Percentiles rank a stretch among this genome's conserved stretches.
Conservation (phyloP, 345 rosid genomes). For the Linum trigynum region DNA sequence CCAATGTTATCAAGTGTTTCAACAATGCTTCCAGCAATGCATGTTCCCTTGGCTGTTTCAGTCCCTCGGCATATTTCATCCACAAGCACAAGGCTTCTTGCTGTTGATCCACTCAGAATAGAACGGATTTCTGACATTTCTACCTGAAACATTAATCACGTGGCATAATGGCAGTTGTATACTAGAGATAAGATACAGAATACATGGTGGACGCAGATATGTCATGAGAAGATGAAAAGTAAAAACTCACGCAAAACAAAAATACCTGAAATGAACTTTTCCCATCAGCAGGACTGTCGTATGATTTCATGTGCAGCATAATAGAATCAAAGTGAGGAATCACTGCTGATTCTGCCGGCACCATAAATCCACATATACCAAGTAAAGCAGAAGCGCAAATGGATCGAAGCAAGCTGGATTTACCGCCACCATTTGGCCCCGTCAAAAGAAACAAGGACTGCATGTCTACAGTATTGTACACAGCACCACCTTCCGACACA, state of each 20-base stretch:
- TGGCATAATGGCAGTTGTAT: no score
- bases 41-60: slow-evolving; percentile 90
- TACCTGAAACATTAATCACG: slow-evolving; percentile 36
- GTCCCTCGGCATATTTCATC: slow-evolving; percentile 98
- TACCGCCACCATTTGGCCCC: slow-evolving; percentile 98
- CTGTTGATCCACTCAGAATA: slow-evolving; percentile 53
- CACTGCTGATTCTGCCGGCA: slow-evolving; percentile 78
- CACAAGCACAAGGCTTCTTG: slow-evolving; percentile 83
- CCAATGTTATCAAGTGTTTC: slow-evolving; percentile 71
- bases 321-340: slow-evolving; percentile 86
- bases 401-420: slow-evolving; percentile 95
- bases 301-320: slow-evolving; percentile 98
- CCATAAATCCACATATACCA: slow-evolving; percentile 90
- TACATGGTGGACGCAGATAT: no score
- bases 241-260: not conserved
- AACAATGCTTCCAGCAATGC: slow-evolving; percentile 91
- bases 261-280: slow-evolving; percentile 95
- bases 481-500: slow-evolving; percentile 72
- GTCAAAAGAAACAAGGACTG: slow-evolving; percentile 72
- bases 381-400: slow-evolving; percentile 86
- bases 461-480: slow-evolving; percentile 77
- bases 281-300: slow-evolving; percentile 94
- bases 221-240: no score
- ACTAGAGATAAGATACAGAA: no score
- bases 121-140: slow-evolving; percentile 95